Evolutionary conservation across 1,284 basidiomycete species (phyloP).

Genomic region (Ceratobasidium papillatum): DNA sequence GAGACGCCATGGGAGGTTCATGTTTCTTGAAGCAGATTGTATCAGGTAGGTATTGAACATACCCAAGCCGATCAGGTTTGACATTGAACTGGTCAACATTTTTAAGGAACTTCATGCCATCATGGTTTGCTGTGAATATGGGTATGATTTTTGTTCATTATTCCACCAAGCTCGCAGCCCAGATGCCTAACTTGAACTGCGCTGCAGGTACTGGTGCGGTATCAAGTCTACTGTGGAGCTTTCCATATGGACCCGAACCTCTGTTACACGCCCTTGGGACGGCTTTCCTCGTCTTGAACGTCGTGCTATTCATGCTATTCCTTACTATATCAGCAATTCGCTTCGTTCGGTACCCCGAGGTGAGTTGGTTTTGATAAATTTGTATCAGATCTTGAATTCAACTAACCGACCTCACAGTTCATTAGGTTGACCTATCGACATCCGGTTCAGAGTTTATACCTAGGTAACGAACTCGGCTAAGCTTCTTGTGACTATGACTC

Average conservation of each 20-base stretch:
- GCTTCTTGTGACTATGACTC: not conserved
- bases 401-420: not conserved
- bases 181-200: not conserved
- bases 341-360: conserved; percentile 16
- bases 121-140: conserved; percentile 31
- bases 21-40: not conserved
- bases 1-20: not conserved
- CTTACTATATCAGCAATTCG: not conserved
- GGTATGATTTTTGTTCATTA: not conserved
- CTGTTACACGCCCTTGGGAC: conserved; percentile 1
- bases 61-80: too few species aligned
- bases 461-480: conserved; percentile 1
- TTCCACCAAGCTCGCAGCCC: not conserved
- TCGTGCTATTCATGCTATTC: conserved; percentile 1
- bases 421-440: conserved; percentile 7
- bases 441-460: conserved; percentile 27
- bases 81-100: not conserved
- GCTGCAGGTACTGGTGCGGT: conserved; percentile 8
- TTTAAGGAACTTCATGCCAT: conserved; percentile 15
- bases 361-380: not conserved
- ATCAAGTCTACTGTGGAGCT: conserved; percentile 15
- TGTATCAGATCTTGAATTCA: not conserved
- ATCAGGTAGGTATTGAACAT: not conserved
- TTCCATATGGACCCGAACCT: conserved; percentile 14
- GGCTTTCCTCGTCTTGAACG: conserved; percentile 10